A percentile compares a stretch with the other conserved stretches of the same genome.
These are phyloP conservation scores for Quercus wislizeni DNA, from an alignment of 306 rosid species.

Conservation along the genomic window DNA sequence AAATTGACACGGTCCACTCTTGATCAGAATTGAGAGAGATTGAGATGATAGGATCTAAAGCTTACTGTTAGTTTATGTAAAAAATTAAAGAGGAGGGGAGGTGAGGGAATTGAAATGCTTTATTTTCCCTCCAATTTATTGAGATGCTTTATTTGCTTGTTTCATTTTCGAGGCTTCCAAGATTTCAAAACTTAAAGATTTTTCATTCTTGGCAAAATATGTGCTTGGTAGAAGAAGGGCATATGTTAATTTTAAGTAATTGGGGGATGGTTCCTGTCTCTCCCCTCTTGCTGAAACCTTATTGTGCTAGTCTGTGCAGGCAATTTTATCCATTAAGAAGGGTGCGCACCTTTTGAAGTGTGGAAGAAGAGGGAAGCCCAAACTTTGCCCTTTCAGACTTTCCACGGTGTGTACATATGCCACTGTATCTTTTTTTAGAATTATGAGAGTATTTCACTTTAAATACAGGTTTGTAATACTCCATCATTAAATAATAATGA, in stretches of 20 bases:
- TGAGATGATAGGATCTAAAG: not conserved
- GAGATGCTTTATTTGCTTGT: too few relatives aligned
- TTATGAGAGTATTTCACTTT: not conserved
- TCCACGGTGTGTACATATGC: constrained; percentile 48
- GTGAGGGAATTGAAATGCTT: not conserved
- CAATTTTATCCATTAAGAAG: constrained; percentile 78
- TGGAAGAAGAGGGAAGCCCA: constrained; percentile 76
- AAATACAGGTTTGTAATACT: not conserved
- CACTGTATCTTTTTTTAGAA: not conserved
- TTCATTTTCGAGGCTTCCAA: not conserved
- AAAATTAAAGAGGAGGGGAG: not conserved
- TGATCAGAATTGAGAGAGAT: not conserved
- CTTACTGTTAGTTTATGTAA: not conserved
- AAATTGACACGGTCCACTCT: not conserved
- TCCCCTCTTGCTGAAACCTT: constrained; percentile 17
- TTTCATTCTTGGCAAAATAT: not conserved
- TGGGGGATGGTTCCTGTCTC: not conserved
- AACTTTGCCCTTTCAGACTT: constrained; percentile 77
- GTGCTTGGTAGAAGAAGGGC: not conserved
- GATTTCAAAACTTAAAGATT: not conserved
- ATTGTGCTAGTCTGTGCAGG: constrained; percentile 43
- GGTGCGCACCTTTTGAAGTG: constrained; percentile 79
- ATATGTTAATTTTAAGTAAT: not conserved
- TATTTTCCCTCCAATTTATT: not conserved
- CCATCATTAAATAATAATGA: not conserved